Evolutionary conservation across 2,329 filamentous ascomycete species (phyloP).

Genomic region (Arthrobotrys sphaeroides): DNA sequence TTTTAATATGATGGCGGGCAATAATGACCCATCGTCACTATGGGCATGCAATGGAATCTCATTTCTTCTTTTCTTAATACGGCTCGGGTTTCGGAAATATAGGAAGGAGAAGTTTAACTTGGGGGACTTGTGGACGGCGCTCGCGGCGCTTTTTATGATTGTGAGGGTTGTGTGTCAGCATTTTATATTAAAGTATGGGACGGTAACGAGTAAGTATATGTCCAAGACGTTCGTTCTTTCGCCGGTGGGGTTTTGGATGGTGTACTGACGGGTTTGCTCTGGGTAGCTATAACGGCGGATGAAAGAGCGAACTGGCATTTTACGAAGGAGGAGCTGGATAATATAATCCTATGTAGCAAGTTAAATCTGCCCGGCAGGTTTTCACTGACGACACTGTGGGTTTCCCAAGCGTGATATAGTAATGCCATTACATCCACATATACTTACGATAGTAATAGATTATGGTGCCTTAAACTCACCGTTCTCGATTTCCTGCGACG

Average conservation of each 20-base stretch:
- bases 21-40: slow-evolving; percentile 31
- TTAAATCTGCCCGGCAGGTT: slow-evolving; percentile 29
- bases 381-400: slow-evolving; percentile 20
- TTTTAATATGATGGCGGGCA: slow-evolving; percentile 23
- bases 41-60: slow-evolving; percentile 26
- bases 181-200: slow-evolving; percentile 41
- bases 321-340: slow-evolving; percentile 21
- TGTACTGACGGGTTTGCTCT: too few species aligned
- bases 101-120: slow-evolving; percentile 33
- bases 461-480: slow-evolving; percentile 41
- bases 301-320: slow-evolving; percentile 28
- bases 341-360: slow-evolving; percentile 35
- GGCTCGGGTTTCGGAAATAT: slow-evolving; percentile 35
- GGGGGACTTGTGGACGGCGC: slow-evolving; percentile 35
- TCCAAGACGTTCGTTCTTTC: neutral
- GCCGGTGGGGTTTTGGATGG: too few species aligned
- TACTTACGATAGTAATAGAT: slow-evolving; percentile 7
- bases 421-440: neutral
- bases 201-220: slow-evolving; percentile 31
- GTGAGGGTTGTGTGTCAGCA: slow-evolving; percentile 32
- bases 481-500: slow-evolving; percentile 35
- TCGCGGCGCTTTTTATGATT: slow-evolving; percentile 37
- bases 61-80: slow-evolving; percentile 1
- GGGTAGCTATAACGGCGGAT: slow-evolving; percentile 30
- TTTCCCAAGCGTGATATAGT: neutral